Evolutionary conservation across 768 basidiomycete species (phyloP).

Genomic region (Chiua virens): DNA sequence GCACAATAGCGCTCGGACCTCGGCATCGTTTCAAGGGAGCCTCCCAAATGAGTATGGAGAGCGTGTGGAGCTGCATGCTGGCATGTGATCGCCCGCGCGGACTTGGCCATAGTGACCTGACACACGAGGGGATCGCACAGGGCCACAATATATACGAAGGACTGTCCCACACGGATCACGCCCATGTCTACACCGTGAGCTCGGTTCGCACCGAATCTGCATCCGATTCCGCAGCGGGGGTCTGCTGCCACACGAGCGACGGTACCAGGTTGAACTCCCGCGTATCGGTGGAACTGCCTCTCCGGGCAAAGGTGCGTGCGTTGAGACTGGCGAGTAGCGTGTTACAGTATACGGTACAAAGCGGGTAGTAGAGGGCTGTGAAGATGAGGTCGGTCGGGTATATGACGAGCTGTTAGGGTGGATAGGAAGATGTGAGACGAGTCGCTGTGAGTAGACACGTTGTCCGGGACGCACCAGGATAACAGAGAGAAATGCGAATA

Average conservation of each 20-base stretch:
- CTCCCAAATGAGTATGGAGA: no score
- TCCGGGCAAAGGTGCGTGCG: constrained; percentile 18
- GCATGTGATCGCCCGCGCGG: no score
- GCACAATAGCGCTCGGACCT: no score
- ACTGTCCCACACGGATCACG: no score
- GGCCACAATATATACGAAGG: no score
- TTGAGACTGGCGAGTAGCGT: constrained; percentile 35
- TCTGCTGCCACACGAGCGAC: constrained; percentile 10
- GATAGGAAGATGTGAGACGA: background rate
- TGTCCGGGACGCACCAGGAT: constrained; percentile 15
- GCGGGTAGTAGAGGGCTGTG: constrained; percentile 28
- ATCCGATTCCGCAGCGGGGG: background rate
- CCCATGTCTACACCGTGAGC: background rate
- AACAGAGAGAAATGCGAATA: constrained; percentile 21
- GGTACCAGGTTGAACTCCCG: background rate
- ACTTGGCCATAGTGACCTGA: no score
- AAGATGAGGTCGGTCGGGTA: constrained; percentile 25
- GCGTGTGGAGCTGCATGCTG: no score
- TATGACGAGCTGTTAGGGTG: constrained; percentile 15
- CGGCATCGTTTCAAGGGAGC: no score
- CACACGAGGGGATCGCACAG: no score
- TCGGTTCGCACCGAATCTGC: background rate
- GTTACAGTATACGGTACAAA: constrained; percentile 35
- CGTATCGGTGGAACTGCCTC: background rate
- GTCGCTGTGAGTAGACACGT: background rate